phyloP scores from a whole-genome alignment of 805 yeast genomes.

The Saturnispora diversa region DNA sequence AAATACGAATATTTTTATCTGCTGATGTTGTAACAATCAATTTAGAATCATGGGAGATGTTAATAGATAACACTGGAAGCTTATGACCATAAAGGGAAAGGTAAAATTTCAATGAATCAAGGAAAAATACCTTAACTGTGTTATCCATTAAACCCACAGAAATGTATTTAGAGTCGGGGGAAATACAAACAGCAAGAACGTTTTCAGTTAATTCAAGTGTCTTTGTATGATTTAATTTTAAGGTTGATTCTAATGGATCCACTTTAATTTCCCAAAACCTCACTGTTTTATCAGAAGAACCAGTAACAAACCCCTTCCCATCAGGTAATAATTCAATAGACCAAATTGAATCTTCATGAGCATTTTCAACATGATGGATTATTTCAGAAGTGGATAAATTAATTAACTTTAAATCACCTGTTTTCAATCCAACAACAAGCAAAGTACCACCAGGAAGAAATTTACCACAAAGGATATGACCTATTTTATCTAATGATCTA shows the following conservation, averaged over 20 bases:
- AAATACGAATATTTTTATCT: constrained; percentile 91
- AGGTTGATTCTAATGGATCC: constrained; percentile 46
- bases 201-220: constrained; percentile 85
- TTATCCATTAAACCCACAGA: constrained; percentile 85
- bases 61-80: constrained; percentile 87
- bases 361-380: constrained; percentile 60
- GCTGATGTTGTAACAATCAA: constrained; percentile 89
- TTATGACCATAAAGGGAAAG: constrained; percentile 92
- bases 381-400: constrained; percentile 79
- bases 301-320: constrained; percentile 79
- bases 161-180: constrained; percentile 68
- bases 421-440: constrained; percentile 80
- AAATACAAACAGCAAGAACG: constrained; percentile 66
- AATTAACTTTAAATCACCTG: constrained; percentile 74
- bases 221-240: constrained; percentile 64
- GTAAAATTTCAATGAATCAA: constrained; percentile 80
- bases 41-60: constrained; percentile 83
- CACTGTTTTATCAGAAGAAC: constrained; percentile 86
- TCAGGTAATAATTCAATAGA: constrained; percentile 79
- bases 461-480: constrained; percentile 71
- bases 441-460: constrained; percentile 90
- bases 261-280: constrained; percentile 84
- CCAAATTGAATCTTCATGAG: constrained; percentile 79
- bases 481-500: constrained; percentile 74
- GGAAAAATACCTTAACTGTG: constrained; percentile 90